Evolutionary conservation across 2,329 filamentous ascomycete species (phyloP).

Genomic region (Neobulgaria alba): DNA sequence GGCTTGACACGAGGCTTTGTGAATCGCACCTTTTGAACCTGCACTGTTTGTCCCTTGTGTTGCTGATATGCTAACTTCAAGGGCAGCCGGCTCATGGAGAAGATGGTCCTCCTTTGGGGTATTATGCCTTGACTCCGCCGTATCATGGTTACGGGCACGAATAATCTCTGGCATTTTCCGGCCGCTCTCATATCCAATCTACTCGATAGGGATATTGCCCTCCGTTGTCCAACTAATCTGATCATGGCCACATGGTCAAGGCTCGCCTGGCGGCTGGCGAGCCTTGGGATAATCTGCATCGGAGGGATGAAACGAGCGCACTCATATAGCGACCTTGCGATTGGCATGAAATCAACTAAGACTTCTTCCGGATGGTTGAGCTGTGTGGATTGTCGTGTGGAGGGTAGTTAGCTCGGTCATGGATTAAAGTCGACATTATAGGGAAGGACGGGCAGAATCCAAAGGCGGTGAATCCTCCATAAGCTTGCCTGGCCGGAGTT

Average conservation of each 20-base stretch:
- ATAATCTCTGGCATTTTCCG: background rate
- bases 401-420: too few species aligned
- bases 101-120: constrained; percentile 5
- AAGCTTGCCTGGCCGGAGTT: background rate
- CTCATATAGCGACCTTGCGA: background rate
- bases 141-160: background rate
- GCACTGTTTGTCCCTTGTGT: constrained; percentile 13
- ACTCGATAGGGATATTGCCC: background rate
- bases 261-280: constrained; percentile 23
- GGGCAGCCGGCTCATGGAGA: constrained; percentile 21
- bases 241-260: constrained; percentile 23
- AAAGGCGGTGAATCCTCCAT: too few species aligned
- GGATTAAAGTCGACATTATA: too few species aligned
- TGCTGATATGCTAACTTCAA: constrained; percentile 17
- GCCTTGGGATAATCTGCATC: constrained; percentile 8
- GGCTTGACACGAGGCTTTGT: constrained; percentile 9
- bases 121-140: background rate
- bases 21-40: constrained; percentile 23
- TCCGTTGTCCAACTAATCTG: constrained; percentile 16
- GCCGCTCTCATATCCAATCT: background rate
- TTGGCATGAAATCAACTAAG: too few species aligned
- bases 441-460: too few species aligned
- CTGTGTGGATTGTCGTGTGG: too few species aligned
- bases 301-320: background rate
- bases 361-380: too few species aligned